Percentiles rank a stretch among this genome's conserved stretches.
Conservation (phyloP, 495 filamentous ascomycete genomes). For the Aspergillus campestris region DNA sequence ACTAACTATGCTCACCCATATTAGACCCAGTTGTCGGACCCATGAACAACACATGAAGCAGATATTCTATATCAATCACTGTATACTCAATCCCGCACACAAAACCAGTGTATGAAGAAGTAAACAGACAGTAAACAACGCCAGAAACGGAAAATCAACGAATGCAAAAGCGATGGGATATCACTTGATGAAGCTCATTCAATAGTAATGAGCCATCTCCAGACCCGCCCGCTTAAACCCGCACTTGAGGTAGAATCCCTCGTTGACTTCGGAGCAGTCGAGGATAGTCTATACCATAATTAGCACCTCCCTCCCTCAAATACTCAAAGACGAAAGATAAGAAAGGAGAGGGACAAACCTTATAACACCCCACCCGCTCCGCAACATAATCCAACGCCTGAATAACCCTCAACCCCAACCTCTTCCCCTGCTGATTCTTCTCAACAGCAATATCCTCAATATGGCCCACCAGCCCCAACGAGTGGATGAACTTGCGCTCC, state of each 20-base stretch:
- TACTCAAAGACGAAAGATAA: not conserved
- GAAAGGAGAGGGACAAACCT: conserved; percentile 37
- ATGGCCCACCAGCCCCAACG: conserved; percentile 65
- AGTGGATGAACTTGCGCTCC: conserved; percentile 48
- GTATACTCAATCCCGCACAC: too few relatives aligned
- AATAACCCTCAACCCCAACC: conserved; percentile 85
- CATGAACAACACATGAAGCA: not conserved
- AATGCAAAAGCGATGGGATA: not conserved
- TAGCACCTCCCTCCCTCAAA: not conserved
- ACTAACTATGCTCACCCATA: too few relatives aligned
- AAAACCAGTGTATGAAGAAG: not conserved
- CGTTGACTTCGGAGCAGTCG: conserved; percentile 76
- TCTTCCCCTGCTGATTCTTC: conserved; percentile 93
- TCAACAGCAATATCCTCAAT: conserved; percentile 97
- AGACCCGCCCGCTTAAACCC: conserved; percentile 88
- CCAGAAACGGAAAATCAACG: not conserved
- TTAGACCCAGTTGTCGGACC: too few relatives aligned
- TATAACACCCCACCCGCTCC: conserved; percentile 81
- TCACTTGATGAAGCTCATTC: conserved; percentile 12
- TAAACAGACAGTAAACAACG: too few relatives aligned
- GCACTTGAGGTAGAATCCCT: conserved; percentile 98
- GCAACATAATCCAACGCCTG: conserved; percentile 88
- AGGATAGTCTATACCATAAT: conserved; percentile 49
- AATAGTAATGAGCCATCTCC: conserved; percentile 97
- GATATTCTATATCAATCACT: not conserved